These are phyloP conservation scores for Dothistroma pini DNA, from an alignment of 2,329 filamentous ascomycete species.

Conservation along the genomic window DNA sequence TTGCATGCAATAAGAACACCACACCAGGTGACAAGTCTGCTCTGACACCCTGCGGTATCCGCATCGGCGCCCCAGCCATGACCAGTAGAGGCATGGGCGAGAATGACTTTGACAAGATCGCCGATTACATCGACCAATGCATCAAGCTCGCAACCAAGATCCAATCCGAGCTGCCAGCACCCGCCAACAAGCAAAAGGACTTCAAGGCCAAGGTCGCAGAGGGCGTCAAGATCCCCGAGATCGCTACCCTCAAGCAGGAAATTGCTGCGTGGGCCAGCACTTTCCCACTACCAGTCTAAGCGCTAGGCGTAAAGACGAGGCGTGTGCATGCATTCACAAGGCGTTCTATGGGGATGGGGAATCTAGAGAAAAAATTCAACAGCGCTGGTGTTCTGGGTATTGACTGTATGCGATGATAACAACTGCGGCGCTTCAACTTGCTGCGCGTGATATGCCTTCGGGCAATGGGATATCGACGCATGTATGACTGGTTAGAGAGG, in stretches of 20 bases:
- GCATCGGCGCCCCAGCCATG: slow-evolving; percentile 97
- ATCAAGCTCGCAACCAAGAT: slow-evolving; percentile 89
- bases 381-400: slow-evolving; percentile 12
- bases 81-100: slow-evolving; percentile 90
- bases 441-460: slow-evolving; percentile 6
- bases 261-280: slow-evolving; percentile 79
- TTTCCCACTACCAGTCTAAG: slow-evolving; percentile 78
- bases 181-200: slow-evolving; percentile 99
- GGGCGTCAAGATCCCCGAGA: slow-evolving; percentile 57
- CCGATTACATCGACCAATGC: slow-evolving; percentile 79
- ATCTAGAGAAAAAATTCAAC: slow-evolving; percentile 13
- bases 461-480: background rate
- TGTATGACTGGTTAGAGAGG: background rate
- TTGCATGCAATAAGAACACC: slow-evolving; percentile 99
- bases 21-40: slow-evolving; percentile 97
- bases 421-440: slow-evolving; percentile 19
- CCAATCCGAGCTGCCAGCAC: slow-evolving; percentile 82
- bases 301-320: background rate
- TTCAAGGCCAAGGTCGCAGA: slow-evolving; percentile 89
- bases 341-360: slow-evolving; percentile 10
- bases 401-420: slow-evolving; percentile 6
- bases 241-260: slow-evolving; percentile 83
- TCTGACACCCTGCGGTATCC: slow-evolving; percentile 88
- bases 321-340: slow-evolving; percentile 6
- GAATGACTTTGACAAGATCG: slow-evolving; percentile 88